Evolutionary conservation across 148 eudicot genomes (phyloP), one percentile per base, ranked within the genome.

Genomic region (Diospyros kaki): DNA sequence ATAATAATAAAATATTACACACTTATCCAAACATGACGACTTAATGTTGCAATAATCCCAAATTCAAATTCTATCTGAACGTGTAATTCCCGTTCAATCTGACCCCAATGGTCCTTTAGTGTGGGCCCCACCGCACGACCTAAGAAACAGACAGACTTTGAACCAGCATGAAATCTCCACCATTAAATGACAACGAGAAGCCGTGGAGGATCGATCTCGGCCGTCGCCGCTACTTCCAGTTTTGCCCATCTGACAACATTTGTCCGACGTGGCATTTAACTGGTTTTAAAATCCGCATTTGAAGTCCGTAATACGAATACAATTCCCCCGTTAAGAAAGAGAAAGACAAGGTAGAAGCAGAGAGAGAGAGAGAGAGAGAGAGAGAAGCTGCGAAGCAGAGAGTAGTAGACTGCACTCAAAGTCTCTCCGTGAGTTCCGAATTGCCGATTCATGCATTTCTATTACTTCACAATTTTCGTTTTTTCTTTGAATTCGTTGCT

Each of bases 261-360:
- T 5, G 65, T 83, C 83, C 76, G 78, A 83, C 83, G 56, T 80
- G 81, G 76, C 78, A 75, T 70, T 82, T 42, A 81, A 85, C 72
- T 77, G 64, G 73, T 77, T 75, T 77, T 85, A 38, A 87, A 83
- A 78, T 84, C 90, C 90, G 85, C 75, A 60, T 69, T 84, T 84
- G 71, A 84, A 77, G 83, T 84, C 88, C 91, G 90, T 75, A 48
- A 9, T 68, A 71, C 46, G 72, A 58, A 66, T 51, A 43, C 28
- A 41, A 1, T 68, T 51, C 64, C 53, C 46, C 51, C 63, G 41
- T 71, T 44, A n/a, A 43, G 58, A 54, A 51, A 44, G 12, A 59
- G 72, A 61, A 75, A 7, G 77, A 73, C 58, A 28, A 15, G 68
- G 55, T 71, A 50, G 72, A 66, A 41, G 58, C 51, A 72, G 68